Percentiles rank a stretch among this genome's conserved stretches.
phyloP scores from a whole-genome alignment of 2,329 filamentous ascomycete genomes.

The Catunica adiposa region DNA sequence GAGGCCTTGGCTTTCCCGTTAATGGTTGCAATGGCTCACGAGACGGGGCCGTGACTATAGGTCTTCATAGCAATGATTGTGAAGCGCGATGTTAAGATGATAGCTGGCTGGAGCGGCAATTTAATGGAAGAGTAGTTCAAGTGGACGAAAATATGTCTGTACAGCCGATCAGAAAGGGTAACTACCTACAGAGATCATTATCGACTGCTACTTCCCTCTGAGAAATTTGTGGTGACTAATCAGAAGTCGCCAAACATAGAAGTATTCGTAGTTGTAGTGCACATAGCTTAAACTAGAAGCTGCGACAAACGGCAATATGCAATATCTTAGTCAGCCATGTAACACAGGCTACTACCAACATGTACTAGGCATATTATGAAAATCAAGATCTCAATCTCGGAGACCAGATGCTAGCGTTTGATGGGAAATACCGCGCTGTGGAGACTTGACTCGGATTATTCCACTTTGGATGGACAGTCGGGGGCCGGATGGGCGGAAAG shows the following conservation, averaged over 20 bases:
- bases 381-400: too few species aligned
- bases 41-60: neutral
- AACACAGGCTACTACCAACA: neutral
- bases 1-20: neutral
- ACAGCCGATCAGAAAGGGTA: neutral
- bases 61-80: too few species aligned
- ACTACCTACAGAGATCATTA: neutral
- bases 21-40: neutral
- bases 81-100: neutral
- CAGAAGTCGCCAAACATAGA: neutral
- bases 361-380: neutral
- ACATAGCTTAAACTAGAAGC: neutral
- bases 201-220: neutral
- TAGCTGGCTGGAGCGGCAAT: neutral
- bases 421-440: too few species aligned
- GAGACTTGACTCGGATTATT: too few species aligned
- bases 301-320: neutral
- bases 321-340: neutral
- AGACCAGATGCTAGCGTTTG: too few species aligned
- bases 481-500: too few species aligned
- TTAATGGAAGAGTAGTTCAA: neutral
- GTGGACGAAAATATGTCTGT: neutral
- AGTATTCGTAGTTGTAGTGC: neutral
- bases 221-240: neutral
- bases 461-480: too few species aligned